Evolutionary conservation across 768 basidiomycete genomes (phyloP), one percentile per base, ranked within the genome.

Genomic region (Boletus pseudo-olivaceus): DNA sequence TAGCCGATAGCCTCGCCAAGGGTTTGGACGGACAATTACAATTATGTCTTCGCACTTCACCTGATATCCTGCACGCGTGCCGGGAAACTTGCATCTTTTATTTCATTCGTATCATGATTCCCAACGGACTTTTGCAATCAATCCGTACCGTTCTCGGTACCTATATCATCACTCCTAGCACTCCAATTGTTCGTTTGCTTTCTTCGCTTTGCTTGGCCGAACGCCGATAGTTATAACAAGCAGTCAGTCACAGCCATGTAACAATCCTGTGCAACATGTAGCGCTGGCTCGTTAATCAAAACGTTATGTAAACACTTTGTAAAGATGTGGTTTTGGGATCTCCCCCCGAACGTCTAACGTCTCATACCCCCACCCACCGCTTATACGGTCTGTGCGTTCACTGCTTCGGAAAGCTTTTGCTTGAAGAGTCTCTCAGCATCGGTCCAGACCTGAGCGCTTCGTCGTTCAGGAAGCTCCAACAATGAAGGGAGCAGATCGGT

Each of bases 381-480:
- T 59, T 40, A 53, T 14, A 19, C 47, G 4, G 17, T 5, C 9
- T 15, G 32, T 15, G 63, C 65, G 15, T 38, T 66, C 11, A 66
- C 72, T 1, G 83, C 85, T 62, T 82, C 83, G 2, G 70, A 75
- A 33, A 83, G 66, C 80, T 81, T 88, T 69, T 84, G 75, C 69
- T 77, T 77, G 80, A 86, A 98, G 40, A 98, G 73, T 65, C 76
- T 81, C 75, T 96, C 88, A 1, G 95, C 94, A 49, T 94, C 87
- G 5, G 76, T 78, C 96, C 96, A 98, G 3, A 95, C 92, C 15
- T 85, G 80, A 30, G 86, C 85, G 1, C 68, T 79, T 49, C 76
- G 61, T 47, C 90, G 75, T 49, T 83, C 68, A 1, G 90, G 91
- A 61, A 95, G 82, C 66, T 89, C 72, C 23, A 94, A 69, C 57